Conservation (phyloP, 106 monocot genomes). For the Apostasia shenzhenica region DNA sequence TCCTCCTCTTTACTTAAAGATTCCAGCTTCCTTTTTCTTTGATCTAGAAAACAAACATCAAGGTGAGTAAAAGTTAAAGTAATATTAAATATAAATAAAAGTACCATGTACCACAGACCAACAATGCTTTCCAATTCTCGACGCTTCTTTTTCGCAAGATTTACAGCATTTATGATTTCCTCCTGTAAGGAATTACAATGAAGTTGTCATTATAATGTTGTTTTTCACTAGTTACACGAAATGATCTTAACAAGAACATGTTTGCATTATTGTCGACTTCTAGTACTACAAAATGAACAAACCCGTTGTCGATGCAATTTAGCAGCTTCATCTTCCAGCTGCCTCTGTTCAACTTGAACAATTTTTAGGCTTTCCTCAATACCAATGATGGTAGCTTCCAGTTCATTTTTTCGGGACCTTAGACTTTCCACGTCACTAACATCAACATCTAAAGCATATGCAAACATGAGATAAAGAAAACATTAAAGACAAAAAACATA, state of each 20-base stretch:
- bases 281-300: slow-evolving; percentile 1
- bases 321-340: slow-evolving; percentile 75
- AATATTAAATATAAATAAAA: neutral
- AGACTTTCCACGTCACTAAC: slow-evolving; percentile 63
- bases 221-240: neutral
- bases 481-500: neutral
- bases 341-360: slow-evolving; percentile 61
- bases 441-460: slow-evolving; percentile 47
- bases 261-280: neutral
- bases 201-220: neutral
- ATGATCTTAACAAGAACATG: neutral
- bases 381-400: slow-evolving; percentile 42
- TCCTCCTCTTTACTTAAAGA: slow-evolving; percentile 65
- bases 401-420: slow-evolving; percentile 39
- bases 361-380: slow-evolving; percentile 50
- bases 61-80: slow-evolving; percentile 1
- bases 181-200: slow-evolving; percentile 35
- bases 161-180: slow-evolving; percentile 42
- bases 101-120: slow-evolving; percentile 33
- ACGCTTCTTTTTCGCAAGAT: slow-evolving; percentile 53
- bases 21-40: slow-evolving; percentile 63
- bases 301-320: slow-evolving; percentile 66
- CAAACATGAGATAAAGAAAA: slow-evolving; percentile 3
- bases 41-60: slow-evolving; percentile 30
- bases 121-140: slow-evolving; percentile 66